Conservation (phyloP, 139 green algal genomes). For the Chlamydomonas eustigma region DNA sequence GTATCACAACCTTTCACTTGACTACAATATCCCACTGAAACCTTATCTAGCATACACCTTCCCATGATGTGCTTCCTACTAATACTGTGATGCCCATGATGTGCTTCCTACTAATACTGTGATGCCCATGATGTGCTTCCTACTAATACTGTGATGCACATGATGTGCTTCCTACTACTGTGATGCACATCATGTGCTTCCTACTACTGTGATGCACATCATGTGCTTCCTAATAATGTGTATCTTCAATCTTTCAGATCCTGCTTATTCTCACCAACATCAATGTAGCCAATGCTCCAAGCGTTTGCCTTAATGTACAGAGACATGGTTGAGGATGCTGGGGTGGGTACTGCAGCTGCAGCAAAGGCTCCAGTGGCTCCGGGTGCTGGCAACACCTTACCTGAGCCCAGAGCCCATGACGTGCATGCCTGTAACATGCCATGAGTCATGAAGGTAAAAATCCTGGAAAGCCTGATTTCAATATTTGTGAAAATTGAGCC, state of each 20-base stretch:
- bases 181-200: background rate
- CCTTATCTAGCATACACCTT: too few species aligned
- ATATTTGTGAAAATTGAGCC: background rate
- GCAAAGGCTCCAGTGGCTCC: slow-evolving; percentile 17
- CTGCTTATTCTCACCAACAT: background rate
- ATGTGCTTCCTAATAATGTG: background rate
- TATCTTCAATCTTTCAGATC: background rate
- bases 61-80: too few species aligned
- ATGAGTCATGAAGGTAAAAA: background rate
- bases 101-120: too few species aligned
- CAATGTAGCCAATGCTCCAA: slow-evolving; percentile 33
- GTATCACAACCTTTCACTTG: too few species aligned
- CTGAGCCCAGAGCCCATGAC: slow-evolving; percentile 31
- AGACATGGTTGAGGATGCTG: background rate
- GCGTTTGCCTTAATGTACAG: background rate
- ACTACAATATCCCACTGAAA: too few species aligned
- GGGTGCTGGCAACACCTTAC: slow-evolving; percentile 9
- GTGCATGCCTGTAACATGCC: background rate
- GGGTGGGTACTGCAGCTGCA: background rate
- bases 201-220: background rate
- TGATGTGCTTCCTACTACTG: background rate
- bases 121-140: background rate
- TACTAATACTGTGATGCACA: background rate
- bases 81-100: too few species aligned
- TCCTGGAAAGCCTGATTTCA: too few species aligned